A percentile compares a stretch with the other conserved stretches of the same genome.
Conservation (phyloP, 208 protist species). For the Leptomonas pyrrhocoris region DNA sequence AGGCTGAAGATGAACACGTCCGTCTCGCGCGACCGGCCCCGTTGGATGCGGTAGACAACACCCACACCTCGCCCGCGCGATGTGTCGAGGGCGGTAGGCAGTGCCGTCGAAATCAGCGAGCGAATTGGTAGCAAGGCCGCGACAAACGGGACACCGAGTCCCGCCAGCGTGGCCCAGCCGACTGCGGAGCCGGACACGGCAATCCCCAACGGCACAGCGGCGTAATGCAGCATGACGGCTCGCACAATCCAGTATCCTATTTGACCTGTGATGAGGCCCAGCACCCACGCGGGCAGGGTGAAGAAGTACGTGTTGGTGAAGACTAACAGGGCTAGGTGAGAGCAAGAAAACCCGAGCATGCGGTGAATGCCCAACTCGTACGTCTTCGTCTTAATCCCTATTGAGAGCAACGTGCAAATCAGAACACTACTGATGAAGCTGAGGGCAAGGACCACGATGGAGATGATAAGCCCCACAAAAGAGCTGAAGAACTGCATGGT, state of each 20-base stretch:
- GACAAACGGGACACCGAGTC: conserved; percentile 82
- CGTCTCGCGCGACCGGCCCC: conserved; percentile 29
- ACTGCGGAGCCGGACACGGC: conserved; percentile 49
- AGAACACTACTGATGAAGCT: conserved; percentile 84
- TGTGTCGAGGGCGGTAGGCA: conserved; percentile 89
- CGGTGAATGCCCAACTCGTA: conserved; percentile 94
- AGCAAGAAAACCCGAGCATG: conserved; percentile 86
- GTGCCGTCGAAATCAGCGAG: conserved; percentile 56
- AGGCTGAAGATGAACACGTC: conserved; percentile 45
- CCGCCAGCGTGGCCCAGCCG: conserved; percentile 68
- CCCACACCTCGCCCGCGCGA: conserved; percentile 42
- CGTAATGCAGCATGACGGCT: conserved; percentile 31
- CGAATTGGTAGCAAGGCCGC: conserved; percentile 89
- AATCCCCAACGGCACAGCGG: conserved; percentile 39
- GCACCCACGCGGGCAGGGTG: conserved; percentile 77
- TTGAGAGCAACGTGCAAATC: conserved; percentile 94
- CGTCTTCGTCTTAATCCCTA: conserved; percentile 89
- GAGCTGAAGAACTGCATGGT: conserved; percentile 76
- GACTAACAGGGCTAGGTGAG: conserved; percentile 54
- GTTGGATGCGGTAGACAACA: conserved; percentile 80
- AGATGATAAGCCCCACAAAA: conserved; percentile 92
- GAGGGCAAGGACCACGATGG: conserved; percentile 85
- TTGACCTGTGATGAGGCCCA: conserved; percentile 80
- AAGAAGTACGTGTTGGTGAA: conserved; percentile 71
- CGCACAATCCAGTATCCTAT: conserved; percentile 48